Evolutionary conservation across 768 basidiomycete genomes (phyloP).

Genomic region (Pilatotrama ljubarskyi): DNA sequence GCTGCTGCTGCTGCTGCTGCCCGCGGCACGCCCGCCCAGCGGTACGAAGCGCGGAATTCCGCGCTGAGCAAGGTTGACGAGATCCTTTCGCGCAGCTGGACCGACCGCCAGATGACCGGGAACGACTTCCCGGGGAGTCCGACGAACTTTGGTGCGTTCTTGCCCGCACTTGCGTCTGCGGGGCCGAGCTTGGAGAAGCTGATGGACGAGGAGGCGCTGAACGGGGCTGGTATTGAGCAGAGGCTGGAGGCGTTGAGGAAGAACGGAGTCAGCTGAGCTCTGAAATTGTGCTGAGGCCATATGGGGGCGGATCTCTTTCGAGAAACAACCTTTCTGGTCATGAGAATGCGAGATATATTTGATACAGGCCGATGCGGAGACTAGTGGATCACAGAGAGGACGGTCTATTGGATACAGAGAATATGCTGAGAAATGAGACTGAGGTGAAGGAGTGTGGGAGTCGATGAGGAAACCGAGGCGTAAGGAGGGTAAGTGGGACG

Average conservation of each 20-base stretch:
- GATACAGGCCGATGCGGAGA: too few relatives aligned
- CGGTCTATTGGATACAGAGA: too few relatives aligned
- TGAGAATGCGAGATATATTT: too few relatives aligned
- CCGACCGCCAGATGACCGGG: constrained; percentile 22
- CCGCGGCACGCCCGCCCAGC: constrained; percentile 27
- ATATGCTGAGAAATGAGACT: too few relatives aligned
- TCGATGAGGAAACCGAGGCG: neutral
- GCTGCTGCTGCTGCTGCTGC: too few relatives aligned
- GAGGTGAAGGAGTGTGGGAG: too few relatives aligned
- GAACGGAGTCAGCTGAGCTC: neutral
- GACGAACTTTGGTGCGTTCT: constrained; percentile 6
- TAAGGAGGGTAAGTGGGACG: neutral
- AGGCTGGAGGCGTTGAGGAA: constrained; percentile 11
- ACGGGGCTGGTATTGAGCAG: constrained; percentile 21
- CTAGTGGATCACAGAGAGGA: too few relatives aligned
- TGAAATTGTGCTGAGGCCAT: neutral
- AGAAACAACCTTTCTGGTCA: too few relatives aligned
- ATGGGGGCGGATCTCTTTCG: too few relatives aligned
- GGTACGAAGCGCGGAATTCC: constrained; percentile 28
- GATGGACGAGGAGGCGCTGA: constrained; percentile 6
- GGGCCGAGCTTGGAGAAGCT: neutral
- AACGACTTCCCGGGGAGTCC: constrained; percentile 4
- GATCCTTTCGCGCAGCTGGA: constrained; percentile 32
- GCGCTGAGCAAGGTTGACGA: constrained; percentile 32
- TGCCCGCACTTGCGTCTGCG: neutral